A percentile compares a stretch with the other conserved stretches of the same genome.
These are phyloP conservation scores for Camellia japonica DNA, from an alignment of 148 eudicot species.

Conservation along the genomic window DNA sequence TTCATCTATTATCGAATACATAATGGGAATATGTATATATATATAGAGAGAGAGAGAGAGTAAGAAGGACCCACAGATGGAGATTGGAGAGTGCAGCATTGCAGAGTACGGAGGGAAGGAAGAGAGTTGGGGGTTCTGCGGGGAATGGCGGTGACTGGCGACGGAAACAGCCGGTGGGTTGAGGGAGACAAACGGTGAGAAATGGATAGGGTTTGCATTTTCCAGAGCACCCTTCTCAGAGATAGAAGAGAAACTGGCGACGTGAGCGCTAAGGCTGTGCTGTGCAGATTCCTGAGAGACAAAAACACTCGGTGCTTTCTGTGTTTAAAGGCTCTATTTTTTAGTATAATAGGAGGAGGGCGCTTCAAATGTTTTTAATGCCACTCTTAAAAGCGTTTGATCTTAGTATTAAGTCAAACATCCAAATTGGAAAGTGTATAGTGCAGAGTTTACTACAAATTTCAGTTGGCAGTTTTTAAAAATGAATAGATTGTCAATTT, in stretches of 20 bases:
- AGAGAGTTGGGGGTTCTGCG: conserved; percentile 5
- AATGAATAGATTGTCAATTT: no score
- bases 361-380: no score
- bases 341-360: neutral
- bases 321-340: neutral
- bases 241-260: neutral
- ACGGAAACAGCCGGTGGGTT: conserved; percentile 13
- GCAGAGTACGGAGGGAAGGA: conserved; percentile 12
- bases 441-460: no score
- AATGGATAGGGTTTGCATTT: conserved; percentile 28
- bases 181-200: conserved; percentile 22
- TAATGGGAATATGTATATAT: no score
- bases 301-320: neutral
- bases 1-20: no score
- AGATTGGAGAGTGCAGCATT: conserved; percentile 33
- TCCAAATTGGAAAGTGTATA: no score
- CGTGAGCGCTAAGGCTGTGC: neutral
- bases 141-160: conserved; percentile 19
- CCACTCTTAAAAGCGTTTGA: no score
- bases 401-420: no score
- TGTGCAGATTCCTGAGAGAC: no score
- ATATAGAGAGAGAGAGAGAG: neutral
- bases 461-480: no score
- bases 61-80: conserved; percentile 25
- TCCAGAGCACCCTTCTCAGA: neutral